Evolutionary conservation across 768 basidiomycete species (phyloP).

Genomic region (Peribolospora kevripleyi): DNA sequence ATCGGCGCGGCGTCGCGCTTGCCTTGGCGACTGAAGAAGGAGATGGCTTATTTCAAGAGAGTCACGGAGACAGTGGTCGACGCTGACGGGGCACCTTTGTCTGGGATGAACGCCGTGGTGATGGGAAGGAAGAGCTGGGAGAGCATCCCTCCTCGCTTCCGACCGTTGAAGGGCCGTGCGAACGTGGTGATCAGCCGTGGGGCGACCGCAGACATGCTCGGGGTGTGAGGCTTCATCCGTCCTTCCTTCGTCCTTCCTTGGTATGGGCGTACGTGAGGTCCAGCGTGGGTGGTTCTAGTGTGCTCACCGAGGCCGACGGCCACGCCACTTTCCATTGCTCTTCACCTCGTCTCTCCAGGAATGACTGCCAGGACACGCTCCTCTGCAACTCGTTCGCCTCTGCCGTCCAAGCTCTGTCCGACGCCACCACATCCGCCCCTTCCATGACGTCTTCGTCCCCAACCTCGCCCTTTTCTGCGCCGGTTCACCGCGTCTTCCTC

Average conservation of each 20-base stretch:
- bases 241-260: not conserved
- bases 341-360: too few species aligned
- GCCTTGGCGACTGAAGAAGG: constrained; percentile 64
- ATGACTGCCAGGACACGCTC: too few species aligned
- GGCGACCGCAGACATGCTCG: constrained; percentile 30
- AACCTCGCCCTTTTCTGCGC: not conserved
- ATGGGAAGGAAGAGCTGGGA: constrained; percentile 98
- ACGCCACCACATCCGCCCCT: too few species aligned
- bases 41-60: constrained; percentile 68
- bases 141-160: constrained; percentile 59
- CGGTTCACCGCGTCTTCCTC: constrained; percentile 39
- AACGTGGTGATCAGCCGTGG: constrained; percentile 48
- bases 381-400: too few species aligned
- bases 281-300: too few species aligned
- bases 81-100: constrained; percentile 28
- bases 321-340: too few species aligned
- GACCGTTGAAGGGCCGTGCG: constrained; percentile 44
- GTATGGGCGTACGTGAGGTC: too few species aligned
- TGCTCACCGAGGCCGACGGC: too few species aligned
- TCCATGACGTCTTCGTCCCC: too few species aligned
- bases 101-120: constrained; percentile 39
- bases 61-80: constrained; percentile 26
- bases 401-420: too few species aligned
- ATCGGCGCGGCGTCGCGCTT: constrained; percentile 52
- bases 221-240: constrained; percentile 24